A percentile compares a stretch with the other conserved stretches of the same genome.
These are phyloP conservation scores for Mortierella sp. DNA, from an alignment of 371 early-diverging fungal genomes.

Conservation along the genomic window DNA sequence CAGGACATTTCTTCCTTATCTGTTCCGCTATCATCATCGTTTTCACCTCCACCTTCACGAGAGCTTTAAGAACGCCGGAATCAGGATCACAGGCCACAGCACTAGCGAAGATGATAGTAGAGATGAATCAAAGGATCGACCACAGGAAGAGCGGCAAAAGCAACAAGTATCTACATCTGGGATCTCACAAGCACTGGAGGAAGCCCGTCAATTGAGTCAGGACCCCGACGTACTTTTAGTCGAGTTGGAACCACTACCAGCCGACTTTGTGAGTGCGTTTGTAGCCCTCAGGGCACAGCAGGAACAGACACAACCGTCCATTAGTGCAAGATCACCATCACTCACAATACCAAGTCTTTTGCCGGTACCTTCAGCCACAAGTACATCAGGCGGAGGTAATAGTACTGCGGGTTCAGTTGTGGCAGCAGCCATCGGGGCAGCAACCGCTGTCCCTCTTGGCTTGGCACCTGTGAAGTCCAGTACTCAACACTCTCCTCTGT, in stretches of 20 bases:
- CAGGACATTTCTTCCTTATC: conserved; percentile 11
- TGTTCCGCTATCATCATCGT: conserved; percentile 5
- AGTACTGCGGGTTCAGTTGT: too few relatives aligned
- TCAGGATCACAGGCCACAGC: too few relatives aligned
- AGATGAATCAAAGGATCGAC: too few relatives aligned
- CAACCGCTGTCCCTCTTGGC: too few relatives aligned
- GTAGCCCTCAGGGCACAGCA: not conserved
- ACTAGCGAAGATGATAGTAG: not conserved
- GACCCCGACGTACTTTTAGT: conserved; percentile 28
- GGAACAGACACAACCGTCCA: not conserved
- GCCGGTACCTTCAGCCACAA: not conserved
- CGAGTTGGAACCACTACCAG: conserved; percentile 29
- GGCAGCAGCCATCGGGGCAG: too few relatives aligned
- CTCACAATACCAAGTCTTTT: too few relatives aligned
- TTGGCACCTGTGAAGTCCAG: too few relatives aligned
- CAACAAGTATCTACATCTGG: not conserved
- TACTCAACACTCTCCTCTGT: not conserved
- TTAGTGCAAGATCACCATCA: too few relatives aligned
- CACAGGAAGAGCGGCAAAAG: not conserved
- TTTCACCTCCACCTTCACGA: not conserved
- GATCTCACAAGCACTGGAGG: conserved; percentile 20
- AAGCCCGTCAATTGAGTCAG: conserved; percentile 14
- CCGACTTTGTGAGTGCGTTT: conserved; percentile 19
- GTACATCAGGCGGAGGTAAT: not conserved
- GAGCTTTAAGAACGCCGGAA: too few relatives aligned